phyloP scores from a whole-genome alignment of 257 asterid species.

The Rauvolfia tetraphylla region DNA sequence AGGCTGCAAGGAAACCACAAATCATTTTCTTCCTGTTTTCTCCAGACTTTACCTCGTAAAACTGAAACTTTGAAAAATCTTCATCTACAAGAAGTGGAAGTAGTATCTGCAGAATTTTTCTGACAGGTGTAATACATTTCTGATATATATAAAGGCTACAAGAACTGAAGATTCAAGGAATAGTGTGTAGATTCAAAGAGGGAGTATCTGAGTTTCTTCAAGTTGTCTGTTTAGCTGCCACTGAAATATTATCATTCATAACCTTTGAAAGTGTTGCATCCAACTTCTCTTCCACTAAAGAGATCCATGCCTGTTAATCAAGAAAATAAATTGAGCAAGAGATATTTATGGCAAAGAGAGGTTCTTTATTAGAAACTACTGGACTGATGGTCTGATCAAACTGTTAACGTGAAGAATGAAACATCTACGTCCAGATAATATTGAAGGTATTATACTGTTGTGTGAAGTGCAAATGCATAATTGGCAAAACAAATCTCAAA shows the following conservation, averaged over 20 bases:
- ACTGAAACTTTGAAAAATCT: background rate
- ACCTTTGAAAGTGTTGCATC: constrained; percentile 68
- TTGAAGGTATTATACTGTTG: background rate
- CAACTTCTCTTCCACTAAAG: constrained; percentile 76
- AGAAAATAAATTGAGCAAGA: constrained; percentile 6
- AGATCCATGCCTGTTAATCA: constrained; percentile 77
- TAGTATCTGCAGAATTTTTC: background rate
- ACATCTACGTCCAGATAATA: background rate
- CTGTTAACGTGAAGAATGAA: background rate
- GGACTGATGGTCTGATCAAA: background rate
- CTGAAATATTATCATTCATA: constrained; percentile 22
- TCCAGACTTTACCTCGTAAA: background rate
- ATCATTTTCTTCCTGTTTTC: background rate
- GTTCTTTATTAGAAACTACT: background rate
- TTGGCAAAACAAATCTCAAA: background rate
- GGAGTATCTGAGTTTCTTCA: background rate
- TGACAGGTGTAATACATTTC: background rate
- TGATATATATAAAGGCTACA: background rate
- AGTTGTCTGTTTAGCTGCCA: constrained; percentile 4
- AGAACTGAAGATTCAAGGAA: background rate
- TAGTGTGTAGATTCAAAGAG: background rate
- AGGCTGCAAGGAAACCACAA: background rate
- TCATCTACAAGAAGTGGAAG: background rate
- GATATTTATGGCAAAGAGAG: background rate
- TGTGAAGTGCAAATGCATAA: background rate